Base-by-base conservation (phyloP, 2,329 filamentous ascomycete species). In the Colletotrichum scovillei region DNA sequence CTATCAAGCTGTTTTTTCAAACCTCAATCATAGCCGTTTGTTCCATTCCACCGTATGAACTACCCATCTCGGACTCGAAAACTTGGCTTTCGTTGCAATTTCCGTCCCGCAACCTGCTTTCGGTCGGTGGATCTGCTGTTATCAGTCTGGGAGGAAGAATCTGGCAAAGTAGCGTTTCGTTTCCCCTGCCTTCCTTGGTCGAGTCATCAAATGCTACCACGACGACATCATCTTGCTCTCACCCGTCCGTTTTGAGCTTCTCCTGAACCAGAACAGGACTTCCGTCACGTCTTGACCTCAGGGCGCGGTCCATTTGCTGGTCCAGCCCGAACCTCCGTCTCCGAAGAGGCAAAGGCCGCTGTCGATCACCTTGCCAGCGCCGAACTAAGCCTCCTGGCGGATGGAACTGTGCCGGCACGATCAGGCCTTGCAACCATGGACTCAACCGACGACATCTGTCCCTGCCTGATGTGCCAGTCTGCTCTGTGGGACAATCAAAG, bases 291-390 rank as follows among this genome's bases (percentile, higher is more conserved):
- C 62, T 60, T 59, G 67, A 56, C 60, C 60, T 56, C 56, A 53
- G 55, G 26, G 52, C 42, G 53, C 46, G 35, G 53, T 58, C 46
- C 58, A 42, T 65, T 65, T 42, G 67, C 60, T 65, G 70, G 70
- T 58, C 60, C 35, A 60, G 67, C 56, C 60, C 60, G 56, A 70
- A 24, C 32, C 26, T 22, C 22, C 35, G 55, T 70, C 56, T 52
- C 67, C n/a, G 22, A 70, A 73, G 24, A 24, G 62, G 71, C 67
- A 70, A 66, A 70, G 46, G 67, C 60, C 60, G 70, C 67, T 64
- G 70, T 70, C 70, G 70, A 73, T 73, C 71, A 24, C 30, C 28
- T 59, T 22, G 22, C 60, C 70, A 55, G 60, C 67, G 46, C 67
- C 60, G 60, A 49, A 57, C 60, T 46, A 65, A 62, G 60, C 66